Evolutionary conservation across 202 grass and related monocot species (phyloP), one percentile per base, ranked within the genome.

Genomic region (Tripidium arundinaceum): DNA sequence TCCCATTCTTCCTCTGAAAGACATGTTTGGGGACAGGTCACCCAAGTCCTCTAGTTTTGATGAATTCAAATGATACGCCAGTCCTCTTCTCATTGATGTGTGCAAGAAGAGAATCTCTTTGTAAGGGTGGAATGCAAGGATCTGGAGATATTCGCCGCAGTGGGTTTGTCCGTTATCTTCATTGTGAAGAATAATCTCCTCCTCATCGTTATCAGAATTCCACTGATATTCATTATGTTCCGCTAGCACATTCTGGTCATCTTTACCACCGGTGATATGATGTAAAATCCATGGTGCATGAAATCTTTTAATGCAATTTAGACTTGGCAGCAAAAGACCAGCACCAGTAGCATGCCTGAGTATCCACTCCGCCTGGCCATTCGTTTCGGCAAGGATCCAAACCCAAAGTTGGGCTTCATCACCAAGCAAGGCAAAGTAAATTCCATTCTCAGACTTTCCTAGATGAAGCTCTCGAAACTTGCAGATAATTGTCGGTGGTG

Each of bases 81-180:
- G 0, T 3, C 31, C 43, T 10, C 21, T 41, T 0, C 1, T 12
- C 2, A 1, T 2, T 2, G 33, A 40, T 8, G 18, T 16, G 3
- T 40, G 13, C 11, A 83, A 36, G 81, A 83, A 83, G 16, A 83
- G 11, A 6, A 83, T 60, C 60, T 75, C 70, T 65, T 41, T 65
- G 34, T 55, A 22, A 5, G 80, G 80, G n/a, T 83, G 70, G 10
- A 83, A 83, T 15, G 43, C 43, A 4, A 82, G 50, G 21, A 77
- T 60, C 2, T 55, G 11, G 5, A 57, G 15, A 27, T 14, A 49
- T 52, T 0, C 4, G 15, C 14, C 0, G 45, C 4, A 47, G 45
- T 1, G 0, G 18, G 25, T 0, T 37, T 46, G 18, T 18, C n/a
- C 6, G 5, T 49, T 11, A 2, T 63, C 19, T 36, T 11, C 10